Percentiles rank a stretch among this genome's conserved stretches.
Conservation (phyloP, 495 filamentous ascomycete genomes). For the Penicillium ucsense region DNA sequence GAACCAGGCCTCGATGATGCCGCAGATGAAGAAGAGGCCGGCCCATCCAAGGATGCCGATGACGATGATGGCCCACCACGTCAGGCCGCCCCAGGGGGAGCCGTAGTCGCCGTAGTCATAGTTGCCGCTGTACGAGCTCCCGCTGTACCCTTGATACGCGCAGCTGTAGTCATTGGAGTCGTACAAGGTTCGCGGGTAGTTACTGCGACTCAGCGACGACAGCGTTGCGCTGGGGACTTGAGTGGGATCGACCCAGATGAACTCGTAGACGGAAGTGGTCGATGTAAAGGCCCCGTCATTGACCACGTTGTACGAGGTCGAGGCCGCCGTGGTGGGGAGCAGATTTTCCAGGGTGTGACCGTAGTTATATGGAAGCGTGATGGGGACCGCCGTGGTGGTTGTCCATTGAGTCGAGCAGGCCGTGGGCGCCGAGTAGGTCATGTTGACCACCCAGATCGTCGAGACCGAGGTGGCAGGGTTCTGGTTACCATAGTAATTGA, state of each 20-base stretch:
- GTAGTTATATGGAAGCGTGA: constrained; percentile 6
- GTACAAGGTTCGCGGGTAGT: constrained; percentile 15
- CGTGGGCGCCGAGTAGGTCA: constrained; percentile 28
- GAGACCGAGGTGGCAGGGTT: constrained; percentile 2
- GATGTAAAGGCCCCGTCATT: constrained; percentile 13
- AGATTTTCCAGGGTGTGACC: constrained; percentile 2
- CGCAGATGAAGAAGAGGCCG: constrained; percentile 33
- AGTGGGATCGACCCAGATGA: constrained; percentile 23
- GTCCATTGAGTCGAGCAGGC: constrained; percentile 26
- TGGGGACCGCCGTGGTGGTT: constrained; percentile 11
- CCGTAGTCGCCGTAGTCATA: constrained; percentile 3
- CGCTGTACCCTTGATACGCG: constrained; percentile 1
- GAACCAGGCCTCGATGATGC: constrained; percentile 39
- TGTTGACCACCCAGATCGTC: constrained; percentile 23
- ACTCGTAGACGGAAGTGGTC: constrained; percentile 20
- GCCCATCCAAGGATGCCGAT: constrained; percentile 31
- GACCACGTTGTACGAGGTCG: constrained; percentile 24
- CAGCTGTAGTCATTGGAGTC: constrained; percentile 10
- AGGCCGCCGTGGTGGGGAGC: constrained; percentile 14
- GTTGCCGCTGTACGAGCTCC: neutral
- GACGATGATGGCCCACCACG: constrained; percentile 16
- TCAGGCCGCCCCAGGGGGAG: constrained; percentile 2
- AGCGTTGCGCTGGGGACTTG: constrained; percentile 18
- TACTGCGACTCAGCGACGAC: constrained; percentile 11
- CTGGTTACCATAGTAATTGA: constrained; percentile 4